These are phyloP conservation scores for Thraustochytrium striatum DNA, from an alignment of 352 stramenopile genomes.

Conservation along the genomic window DNA sequence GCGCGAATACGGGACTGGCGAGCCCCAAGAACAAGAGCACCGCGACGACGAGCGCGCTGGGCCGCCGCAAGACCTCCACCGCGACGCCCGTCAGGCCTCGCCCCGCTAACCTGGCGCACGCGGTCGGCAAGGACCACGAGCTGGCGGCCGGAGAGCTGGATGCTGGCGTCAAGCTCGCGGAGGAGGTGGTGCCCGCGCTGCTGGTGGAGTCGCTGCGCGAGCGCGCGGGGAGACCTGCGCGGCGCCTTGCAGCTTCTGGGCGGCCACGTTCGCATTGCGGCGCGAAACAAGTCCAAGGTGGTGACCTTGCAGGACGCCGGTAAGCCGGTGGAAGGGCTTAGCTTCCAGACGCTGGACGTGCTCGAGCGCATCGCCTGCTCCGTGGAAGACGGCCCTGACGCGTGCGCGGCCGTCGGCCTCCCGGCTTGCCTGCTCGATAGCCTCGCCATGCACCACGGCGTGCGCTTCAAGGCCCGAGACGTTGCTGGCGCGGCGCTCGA, in stretches of 20 bases:
- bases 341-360: slow-evolving; percentile 47
- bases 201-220: background rate
- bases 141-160: no score
- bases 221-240: background rate
- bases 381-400: slow-evolving; percentile 22
- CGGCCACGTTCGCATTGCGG: slow-evolving; percentile 24
- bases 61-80: no score
- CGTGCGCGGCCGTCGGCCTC: slow-evolving; percentile 28
- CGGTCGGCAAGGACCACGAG: no score
- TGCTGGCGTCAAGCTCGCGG: no score
- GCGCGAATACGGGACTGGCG: no score
- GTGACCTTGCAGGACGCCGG: slow-evolving; percentile 2
- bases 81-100: no score
- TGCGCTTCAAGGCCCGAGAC: background rate
- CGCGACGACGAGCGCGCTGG: no score
- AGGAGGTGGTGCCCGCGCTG: background rate
- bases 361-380: slow-evolving; percentile 36
- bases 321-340: slow-evolving; percentile 1
- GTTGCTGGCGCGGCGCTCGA: background rate
- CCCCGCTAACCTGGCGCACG: no score
- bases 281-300: background rate
- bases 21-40: no score
- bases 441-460: slow-evolving; percentile 4
- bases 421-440: background rate
- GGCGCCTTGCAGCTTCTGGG: slow-evolving; percentile 22